Conservation (phyloP, 352 stramenopile genomes). For the Phytophthora niederhauseri region DNA sequence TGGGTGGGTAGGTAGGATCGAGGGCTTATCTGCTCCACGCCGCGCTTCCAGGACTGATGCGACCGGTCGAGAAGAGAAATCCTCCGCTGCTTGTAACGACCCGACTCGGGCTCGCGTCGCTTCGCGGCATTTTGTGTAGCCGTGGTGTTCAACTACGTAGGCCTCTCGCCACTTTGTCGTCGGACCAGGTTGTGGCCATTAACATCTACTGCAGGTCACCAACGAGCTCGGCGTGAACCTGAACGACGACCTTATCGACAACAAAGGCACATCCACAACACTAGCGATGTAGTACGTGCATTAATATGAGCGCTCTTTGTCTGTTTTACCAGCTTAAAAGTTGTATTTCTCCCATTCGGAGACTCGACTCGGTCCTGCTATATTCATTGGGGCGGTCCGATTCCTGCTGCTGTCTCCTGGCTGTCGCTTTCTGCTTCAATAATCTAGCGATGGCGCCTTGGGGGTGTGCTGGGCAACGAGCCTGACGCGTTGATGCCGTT, state of each 20-base stretch:
- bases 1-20: neutral
- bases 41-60: constrained; percentile 34
- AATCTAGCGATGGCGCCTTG: constrained; percentile 34
- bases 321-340: constrained; percentile 27
- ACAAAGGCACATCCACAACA: constrained; percentile 33
- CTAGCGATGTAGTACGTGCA: constrained; percentile 11
- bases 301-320: constrained; percentile 21
- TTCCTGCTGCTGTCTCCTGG: neutral
- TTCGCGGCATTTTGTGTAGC: constrained; percentile 11
- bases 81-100: constrained; percentile 22
- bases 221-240: constrained; percentile 96
- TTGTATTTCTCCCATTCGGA: neutral
- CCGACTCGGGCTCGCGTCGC: constrained; percentile 15
- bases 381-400: constrained; percentile 14
- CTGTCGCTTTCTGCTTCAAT: constrained; percentile 7
- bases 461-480: constrained; percentile 36
- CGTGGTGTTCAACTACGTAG: neutral
- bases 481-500: constrained; percentile 45
- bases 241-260: constrained; percentile 81
- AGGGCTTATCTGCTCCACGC: constrained; percentile 23
- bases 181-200: constrained; percentile 95
- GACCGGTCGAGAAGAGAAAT: constrained; percentile 24
- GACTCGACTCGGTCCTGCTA: constrained; percentile 8
- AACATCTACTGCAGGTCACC: constrained; percentile 98
- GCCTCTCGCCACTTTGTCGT: constrained; percentile 51